phyloP scores from a whole-genome alignment of 2,329 filamentous ascomycete genomes.

The Ascochyta lentis region DNA sequence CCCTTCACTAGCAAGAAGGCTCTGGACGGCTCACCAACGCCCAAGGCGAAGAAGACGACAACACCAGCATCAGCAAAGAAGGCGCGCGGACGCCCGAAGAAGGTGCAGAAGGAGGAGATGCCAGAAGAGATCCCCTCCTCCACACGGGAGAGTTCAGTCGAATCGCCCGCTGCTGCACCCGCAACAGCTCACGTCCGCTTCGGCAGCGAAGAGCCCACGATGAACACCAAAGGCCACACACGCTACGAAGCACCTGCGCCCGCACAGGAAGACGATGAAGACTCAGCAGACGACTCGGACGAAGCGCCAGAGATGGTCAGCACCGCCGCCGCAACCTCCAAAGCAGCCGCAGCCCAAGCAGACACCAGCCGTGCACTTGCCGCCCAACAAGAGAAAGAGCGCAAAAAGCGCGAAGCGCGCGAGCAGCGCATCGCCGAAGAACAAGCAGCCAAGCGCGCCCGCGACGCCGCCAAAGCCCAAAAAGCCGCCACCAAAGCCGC shows the following conservation, averaged over 20 bases:
- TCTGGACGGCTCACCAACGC: slow-evolving; percentile 35
- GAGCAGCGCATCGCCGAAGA: slow-evolving; percentile 40
- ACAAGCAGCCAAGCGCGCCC: slow-evolving; percentile 42
- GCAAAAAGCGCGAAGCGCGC: slow-evolving; percentile 40
- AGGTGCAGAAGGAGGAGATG: slow-evolving; percentile 17
- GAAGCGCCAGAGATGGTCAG: slow-evolving; percentile 50
- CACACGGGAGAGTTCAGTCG: slow-evolving; percentile 33
- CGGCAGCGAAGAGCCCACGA: slow-evolving; percentile 43
- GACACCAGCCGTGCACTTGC: slow-evolving; percentile 39
- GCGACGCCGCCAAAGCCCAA: slow-evolving; percentile 39
- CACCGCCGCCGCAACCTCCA: slow-evolving; percentile 37
- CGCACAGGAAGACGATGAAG: slow-evolving; percentile 24
- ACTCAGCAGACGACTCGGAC: slow-evolving; percentile 43
- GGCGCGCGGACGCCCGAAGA: slow-evolving; percentile 25
- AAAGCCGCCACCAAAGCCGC: slow-evolving; percentile 41
- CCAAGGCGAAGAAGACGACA: slow-evolving; percentile 21
- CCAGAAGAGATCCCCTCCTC: slow-evolving; percentile 38
- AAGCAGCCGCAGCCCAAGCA: slow-evolving; percentile 36
- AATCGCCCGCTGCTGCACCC: slow-evolving; percentile 18
- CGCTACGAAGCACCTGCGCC: slow-evolving; percentile 16
- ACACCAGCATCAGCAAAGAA: slow-evolving; percentile 27
- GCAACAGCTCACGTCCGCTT: slow-evolving; percentile 42
- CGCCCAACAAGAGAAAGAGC: slow-evolving; percentile 39
- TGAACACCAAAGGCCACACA: slow-evolving; percentile 23
- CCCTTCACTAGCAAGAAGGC: slow-evolving; percentile 30